phyloP scores from a whole-genome alignment of 2,329 filamentous ascomycete species.

The Ilyonectria destructans region DNA sequence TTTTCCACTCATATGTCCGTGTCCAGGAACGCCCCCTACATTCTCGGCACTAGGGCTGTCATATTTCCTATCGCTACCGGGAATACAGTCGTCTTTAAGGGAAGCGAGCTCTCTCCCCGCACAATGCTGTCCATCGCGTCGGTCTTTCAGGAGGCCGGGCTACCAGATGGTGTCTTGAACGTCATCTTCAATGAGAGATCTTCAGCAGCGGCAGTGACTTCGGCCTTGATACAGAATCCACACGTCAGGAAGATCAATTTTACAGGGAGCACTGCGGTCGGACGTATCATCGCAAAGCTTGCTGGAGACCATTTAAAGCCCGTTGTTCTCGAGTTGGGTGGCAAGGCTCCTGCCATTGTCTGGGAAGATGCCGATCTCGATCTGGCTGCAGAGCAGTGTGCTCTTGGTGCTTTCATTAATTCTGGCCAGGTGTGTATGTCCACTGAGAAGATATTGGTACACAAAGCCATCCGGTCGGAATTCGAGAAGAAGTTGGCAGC shows the following conservation, averaged over 20 bases:
- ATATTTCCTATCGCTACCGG: conserved; percentile 80
- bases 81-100: conserved; percentile 85
- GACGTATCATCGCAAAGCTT: conserved; percentile 78
- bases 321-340: conserved; percentile 85
- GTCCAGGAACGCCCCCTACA: conserved; percentile 71
- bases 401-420: conserved; percentile 80
- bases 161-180: conserved; percentile 84
- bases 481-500: conserved; percentile 64
- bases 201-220: conserved; percentile 78
- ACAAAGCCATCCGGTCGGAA: conserved; percentile 62
- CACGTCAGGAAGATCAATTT: conserved; percentile 88
- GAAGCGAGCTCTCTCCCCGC: conserved; percentile 77
- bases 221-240: conserved; percentile 77
- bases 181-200: conserved; percentile 77
- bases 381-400: conserved; percentile 78
- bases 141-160: conserved; percentile 80
- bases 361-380: conserved; percentile 86
- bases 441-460: conserved; percentile 81
- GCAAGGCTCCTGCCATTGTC: conserved; percentile 85
- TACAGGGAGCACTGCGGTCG: conserved; percentile 83
- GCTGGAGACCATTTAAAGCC: conserved; percentile 86
- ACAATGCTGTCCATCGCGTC: conserved; percentile 75
- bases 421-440: conserved; percentile 89
- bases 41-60: conserved; percentile 70
- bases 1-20: conserved; percentile 1